Evolutionary conservation across 169 alveolate species (phyloP).

Genomic region (Eimeria necatrix): DNA sequence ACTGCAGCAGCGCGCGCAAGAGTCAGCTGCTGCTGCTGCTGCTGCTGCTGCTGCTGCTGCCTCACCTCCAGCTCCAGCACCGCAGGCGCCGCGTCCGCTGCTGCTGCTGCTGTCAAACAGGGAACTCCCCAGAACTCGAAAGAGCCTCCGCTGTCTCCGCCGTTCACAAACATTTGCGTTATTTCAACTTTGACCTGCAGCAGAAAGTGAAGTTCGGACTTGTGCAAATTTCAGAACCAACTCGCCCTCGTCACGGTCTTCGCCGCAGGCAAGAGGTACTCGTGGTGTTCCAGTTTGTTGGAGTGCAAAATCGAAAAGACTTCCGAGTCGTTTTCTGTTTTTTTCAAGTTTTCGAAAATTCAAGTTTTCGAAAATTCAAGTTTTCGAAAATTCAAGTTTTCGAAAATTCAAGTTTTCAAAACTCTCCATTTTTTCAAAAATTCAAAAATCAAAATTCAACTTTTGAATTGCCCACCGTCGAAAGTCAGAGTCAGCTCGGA

Average conservation of each 20-base stretch:
- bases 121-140: conserved; percentile 77
- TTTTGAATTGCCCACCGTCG: conserved; percentile 26
- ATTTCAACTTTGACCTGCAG: conserved; percentile 73
- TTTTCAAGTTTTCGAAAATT: too few species aligned
- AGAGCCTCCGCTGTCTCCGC: conserved; percentile 82
- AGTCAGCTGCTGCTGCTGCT: background rate
- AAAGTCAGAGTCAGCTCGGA: conserved; percentile 77
- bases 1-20: background rate
- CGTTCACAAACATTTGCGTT: conserved; percentile 78
- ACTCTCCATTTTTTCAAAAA: background rate
- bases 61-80: background rate
- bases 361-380: background rate
- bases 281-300: conserved; percentile 68
- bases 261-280: conserved; percentile 37
- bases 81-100: background rate
- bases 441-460: background rate
- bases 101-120: conserved; percentile 29
- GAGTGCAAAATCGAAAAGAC: conserved; percentile 66
- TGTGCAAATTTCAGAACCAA: background rate
- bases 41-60: background rate
- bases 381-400: background rate
- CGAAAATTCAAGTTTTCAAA: background rate
- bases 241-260: background rate
- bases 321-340: conserved; percentile 56
- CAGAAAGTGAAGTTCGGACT: background rate